Evolutionary conservation across 2,329 filamentous ascomycete species (phyloP).

Genomic region (Dothistroma pini): DNA sequence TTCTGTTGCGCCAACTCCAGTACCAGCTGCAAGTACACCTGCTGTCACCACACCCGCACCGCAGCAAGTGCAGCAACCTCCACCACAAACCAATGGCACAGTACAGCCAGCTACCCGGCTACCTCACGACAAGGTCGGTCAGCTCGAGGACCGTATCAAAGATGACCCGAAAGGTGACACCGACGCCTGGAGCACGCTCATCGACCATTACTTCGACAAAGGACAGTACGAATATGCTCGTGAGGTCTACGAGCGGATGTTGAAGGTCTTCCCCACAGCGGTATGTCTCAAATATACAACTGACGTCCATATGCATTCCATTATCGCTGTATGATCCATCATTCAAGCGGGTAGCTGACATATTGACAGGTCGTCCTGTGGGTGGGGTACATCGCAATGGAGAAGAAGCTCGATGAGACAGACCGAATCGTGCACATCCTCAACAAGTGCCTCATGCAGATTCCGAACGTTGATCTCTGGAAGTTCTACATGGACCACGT

Average conservation of each 20-base stretch:
- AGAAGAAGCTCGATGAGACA: slow-evolving; percentile 81
- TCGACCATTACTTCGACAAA: slow-evolving; percentile 76
- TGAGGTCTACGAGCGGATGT: slow-evolving; percentile 77
- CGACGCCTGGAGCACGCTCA: slow-evolving; percentile 85
- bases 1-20: slow-evolving; percentile 17
- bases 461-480: slow-evolving; percentile 85
- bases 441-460: slow-evolving; percentile 69
- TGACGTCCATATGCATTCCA: background rate
- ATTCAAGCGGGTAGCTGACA: background rate
- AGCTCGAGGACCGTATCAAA: slow-evolving; percentile 85
- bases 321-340: background rate
- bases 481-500: slow-evolving; percentile 94
- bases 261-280: slow-evolving; percentile 82
- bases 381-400: slow-evolving; percentile 85
- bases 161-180: slow-evolving; percentile 91
- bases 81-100: slow-evolving; percentile 13
- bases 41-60: slow-evolving; percentile 13
- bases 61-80: slow-evolving; percentile 9
- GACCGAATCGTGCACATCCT: slow-evolving; percentile 79
- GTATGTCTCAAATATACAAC: slow-evolving; percentile 56
- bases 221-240: slow-evolving; percentile 79
- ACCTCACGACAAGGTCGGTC: slow-evolving; percentile 69
- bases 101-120: slow-evolving; percentile 42
- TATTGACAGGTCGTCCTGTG: slow-evolving; percentile 75
- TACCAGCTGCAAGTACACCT: slow-evolving; percentile 11